Percentiles rank a stretch among this genome's conserved stretches.
Conservation (phyloP, 2,329 filamentous ascomycete genomes). For the Scedosporium apiospermum region DNA sequence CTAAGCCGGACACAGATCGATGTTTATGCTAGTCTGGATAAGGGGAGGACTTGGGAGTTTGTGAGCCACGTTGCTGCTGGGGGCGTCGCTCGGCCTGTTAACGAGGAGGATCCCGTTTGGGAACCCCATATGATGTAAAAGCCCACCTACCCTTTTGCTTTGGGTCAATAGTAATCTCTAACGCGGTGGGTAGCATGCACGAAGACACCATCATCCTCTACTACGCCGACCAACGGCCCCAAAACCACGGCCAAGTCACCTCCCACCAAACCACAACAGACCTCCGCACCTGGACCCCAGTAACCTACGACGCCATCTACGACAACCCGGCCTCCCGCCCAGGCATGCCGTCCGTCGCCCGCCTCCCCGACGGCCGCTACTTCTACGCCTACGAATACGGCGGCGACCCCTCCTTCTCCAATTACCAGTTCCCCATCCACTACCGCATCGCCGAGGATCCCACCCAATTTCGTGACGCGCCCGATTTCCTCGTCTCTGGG, state of each 20-base stretch:
- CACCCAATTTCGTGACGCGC: slow-evolving; percentile 23
- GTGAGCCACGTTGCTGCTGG: slow-evolving; percentile 56
- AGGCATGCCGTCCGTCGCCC: slow-evolving; percentile 55
- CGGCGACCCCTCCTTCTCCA: slow-evolving; percentile 24
- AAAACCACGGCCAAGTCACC: slow-evolving; percentile 58
- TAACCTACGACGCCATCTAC: slow-evolving; percentile 51
- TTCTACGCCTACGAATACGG: slow-evolving; percentile 59
- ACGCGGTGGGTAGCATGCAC: slow-evolving; percentile 29
- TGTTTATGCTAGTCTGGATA: slow-evolving; percentile 55
- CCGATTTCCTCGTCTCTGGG: slow-evolving; percentile 21
- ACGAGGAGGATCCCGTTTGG: slow-evolving; percentile 62
- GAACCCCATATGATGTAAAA: slow-evolving; percentile 53
- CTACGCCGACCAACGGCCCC: slow-evolving; percentile 63
- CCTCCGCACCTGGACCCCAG: slow-evolving; percentile 46
- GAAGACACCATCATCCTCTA: slow-evolving; percentile 53
- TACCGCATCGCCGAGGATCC: slow-evolving; percentile 32
- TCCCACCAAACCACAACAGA: slow-evolving; percentile 54
- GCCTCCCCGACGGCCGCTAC: slow-evolving; percentile 49
- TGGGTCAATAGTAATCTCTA: neutral
- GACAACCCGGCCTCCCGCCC: slow-evolving; percentile 53
- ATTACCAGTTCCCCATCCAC: slow-evolving; percentile 29
- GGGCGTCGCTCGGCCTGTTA: slow-evolving; percentile 50
- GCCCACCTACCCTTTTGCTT: neutral
- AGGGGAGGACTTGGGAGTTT: slow-evolving; percentile 56
- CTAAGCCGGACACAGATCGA: slow-evolving; percentile 58